Percentiles rank a stretch among this genome's conserved stretches.
These are phyloP conservation scores for Breviolum minutum DNA, from an alignment of 73 alveolate genomes.

Conservation along the genomic window DNA sequence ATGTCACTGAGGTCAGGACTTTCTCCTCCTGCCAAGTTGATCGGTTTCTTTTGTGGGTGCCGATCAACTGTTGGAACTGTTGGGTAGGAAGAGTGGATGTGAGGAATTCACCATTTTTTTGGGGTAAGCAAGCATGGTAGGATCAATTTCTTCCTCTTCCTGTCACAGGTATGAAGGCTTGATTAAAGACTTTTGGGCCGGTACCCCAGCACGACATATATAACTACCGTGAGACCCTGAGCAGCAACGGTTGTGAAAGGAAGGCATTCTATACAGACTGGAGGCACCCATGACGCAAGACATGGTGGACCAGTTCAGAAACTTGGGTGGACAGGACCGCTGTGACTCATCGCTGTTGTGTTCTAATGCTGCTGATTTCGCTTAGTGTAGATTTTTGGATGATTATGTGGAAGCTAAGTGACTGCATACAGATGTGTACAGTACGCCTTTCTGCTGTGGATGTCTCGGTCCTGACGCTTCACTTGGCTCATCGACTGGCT, in stretches of 20 bases:
- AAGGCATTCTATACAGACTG: background rate
- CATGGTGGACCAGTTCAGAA: slow-evolving; percentile 83
- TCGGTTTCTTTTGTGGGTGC: slow-evolving; percentile 76
- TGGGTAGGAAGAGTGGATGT: background rate
- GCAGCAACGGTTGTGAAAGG: background rate
- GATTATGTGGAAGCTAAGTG: too few species aligned
- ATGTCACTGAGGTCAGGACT: slow-evolving; percentile 14
- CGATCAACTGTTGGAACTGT: background rate
- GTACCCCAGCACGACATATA: background rate
- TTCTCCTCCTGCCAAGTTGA: slow-evolving; percentile 32
- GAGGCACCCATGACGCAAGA: slow-evolving; percentile 76
- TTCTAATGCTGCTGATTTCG: too few species aligned
- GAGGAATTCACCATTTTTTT: background rate
- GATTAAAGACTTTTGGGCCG: slow-evolving; percentile 56
- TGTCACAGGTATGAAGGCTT: slow-evolving; percentile 56
- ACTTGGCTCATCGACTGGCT: too few species aligned
- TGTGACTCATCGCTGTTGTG: background rate
- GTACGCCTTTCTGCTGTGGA: too few species aligned
- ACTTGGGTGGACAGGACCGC: slow-evolving; percentile 82
- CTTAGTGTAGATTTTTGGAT: too few species aligned
- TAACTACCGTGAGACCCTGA: background rate
- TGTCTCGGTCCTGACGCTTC: too few species aligned
- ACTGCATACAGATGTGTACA: too few species aligned
- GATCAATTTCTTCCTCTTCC: background rate
- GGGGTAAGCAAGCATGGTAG: background rate